Percentiles rank a stretch among this genome's conserved stretches.
These are phyloP conservation scores for Salvia rosmarinus DNA, from an alignment of 257 asterid genomes.

Conservation along the genomic window DNA sequence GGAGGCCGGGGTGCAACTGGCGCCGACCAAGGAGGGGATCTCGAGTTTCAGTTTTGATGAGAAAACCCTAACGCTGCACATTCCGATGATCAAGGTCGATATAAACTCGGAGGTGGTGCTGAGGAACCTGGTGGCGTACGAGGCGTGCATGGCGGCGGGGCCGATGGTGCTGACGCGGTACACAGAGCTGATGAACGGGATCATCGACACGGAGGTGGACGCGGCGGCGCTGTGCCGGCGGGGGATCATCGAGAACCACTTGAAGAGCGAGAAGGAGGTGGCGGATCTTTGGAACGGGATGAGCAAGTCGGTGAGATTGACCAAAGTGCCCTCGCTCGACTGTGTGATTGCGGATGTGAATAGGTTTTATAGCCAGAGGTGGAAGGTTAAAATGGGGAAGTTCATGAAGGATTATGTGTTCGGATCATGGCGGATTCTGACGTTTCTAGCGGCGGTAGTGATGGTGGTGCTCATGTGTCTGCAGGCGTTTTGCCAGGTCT, in stretches of 20 bases:
- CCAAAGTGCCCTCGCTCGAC: constrained; percentile 67
- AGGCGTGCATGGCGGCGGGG: constrained; percentile 54
- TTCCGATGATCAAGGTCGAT: constrained; percentile 43
- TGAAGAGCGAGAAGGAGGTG: constrained; percentile 72
- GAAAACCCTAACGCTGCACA: constrained; percentile 17
- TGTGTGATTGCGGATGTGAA: constrained; percentile 64
- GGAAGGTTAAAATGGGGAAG: constrained; percentile 51
- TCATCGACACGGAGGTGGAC: constrained; percentile 57
- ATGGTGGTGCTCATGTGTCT: constrained; percentile 46
- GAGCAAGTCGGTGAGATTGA: constrained; percentile 60
- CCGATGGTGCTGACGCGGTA: constrained; percentile 57
- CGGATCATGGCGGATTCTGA: constrained; percentile 60
- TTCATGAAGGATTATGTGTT: constrained; percentile 52
- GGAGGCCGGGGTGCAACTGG: constrained; percentile 38
- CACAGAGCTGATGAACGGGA: constrained; percentile 72
- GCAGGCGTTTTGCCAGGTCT: constrained; percentile 61
- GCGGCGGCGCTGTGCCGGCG: constrained; percentile 54
- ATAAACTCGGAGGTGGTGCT: constrained; percentile 41
- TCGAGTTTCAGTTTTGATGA: constrained; percentile 35
- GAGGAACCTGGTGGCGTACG: constrained; percentile 47
- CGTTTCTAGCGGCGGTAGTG: constrained; percentile 53
- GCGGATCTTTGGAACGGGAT: constrained; percentile 78
- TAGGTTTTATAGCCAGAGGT: constrained; percentile 50
- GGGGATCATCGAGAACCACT: constrained; percentile 57
- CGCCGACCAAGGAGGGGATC: constrained; percentile 39